Conservation (phyloP, 371 early-diverging fungal genomes). For the Mortierella sp. region DNA sequence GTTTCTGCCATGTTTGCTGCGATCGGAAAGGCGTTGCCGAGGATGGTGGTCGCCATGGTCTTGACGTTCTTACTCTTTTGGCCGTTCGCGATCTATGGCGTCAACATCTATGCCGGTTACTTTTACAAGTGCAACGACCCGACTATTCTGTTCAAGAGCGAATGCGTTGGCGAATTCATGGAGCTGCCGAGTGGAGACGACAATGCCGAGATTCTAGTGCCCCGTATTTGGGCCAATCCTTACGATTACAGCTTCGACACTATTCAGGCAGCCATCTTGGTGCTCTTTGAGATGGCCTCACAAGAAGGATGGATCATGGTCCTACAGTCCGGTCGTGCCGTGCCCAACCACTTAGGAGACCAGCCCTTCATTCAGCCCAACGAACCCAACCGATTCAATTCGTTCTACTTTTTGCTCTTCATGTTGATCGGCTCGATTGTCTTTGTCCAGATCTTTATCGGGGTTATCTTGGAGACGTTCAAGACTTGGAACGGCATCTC, state of each 20-base stretch:
- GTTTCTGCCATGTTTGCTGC: conserved; percentile 64
- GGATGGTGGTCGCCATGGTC: conserved; percentile 62
- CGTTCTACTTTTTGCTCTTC: conserved; percentile 63
- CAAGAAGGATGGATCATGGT: conserved; percentile 68
- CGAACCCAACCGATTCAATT: conserved; percentile 60
- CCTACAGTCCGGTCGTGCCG: conserved; percentile 33
- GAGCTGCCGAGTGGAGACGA: conserved; percentile 55
- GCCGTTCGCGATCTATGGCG: conserved; percentile 69
- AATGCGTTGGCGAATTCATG: conserved; percentile 62
- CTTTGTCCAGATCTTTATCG: conserved; percentile 69
- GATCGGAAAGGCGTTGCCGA: conserved; percentile 62
- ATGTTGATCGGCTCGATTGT: conserved; percentile 70
- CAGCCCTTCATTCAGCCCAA: conserved; percentile 62
- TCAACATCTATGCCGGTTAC: conserved; percentile 62
- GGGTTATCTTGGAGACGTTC: conserved; percentile 69
- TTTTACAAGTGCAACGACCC: conserved; percentile 64
- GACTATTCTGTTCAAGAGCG: conserved; percentile 2
- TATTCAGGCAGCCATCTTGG: conserved; percentile 60
- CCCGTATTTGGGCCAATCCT: conserved; percentile 65
- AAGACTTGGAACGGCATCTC: conserved; percentile 67
- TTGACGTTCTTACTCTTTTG: conserved; percentile 64
- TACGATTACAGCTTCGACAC: conserved; percentile 67
- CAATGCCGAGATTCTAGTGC: conserved; percentile 53
- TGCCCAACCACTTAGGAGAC: conserved; percentile 46
- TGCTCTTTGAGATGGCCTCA: conserved; percentile 68